phyloP scores from a whole-genome alignment of 2,329 filamentous ascomycete species.

The Pseudogymnoascus sp. region DNA sequence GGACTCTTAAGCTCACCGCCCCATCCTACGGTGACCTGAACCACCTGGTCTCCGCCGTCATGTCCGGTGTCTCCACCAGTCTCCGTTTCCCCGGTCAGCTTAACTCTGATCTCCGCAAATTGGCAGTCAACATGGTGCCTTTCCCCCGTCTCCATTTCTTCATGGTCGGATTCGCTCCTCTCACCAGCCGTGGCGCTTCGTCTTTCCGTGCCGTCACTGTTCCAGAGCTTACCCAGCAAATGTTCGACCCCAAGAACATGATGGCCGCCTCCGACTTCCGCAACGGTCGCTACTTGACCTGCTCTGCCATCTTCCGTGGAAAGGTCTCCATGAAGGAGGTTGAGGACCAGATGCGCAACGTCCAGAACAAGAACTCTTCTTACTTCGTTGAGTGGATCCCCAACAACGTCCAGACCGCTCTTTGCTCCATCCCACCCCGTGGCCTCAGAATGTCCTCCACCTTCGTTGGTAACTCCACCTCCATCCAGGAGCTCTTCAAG shows the following conservation, averaged over 20 bases:
- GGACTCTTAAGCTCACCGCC: slow-evolving; percentile 96
- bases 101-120: slow-evolving; percentile 98
- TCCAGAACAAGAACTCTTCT: slow-evolving; percentile 98
- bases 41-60: slow-evolving; percentile 98
- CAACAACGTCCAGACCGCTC: slow-evolving; percentile 99
- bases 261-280: slow-evolving; percentile 99
- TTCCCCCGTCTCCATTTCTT: slow-evolving; percentile 99
- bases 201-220: slow-evolving; percentile 97
- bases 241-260: slow-evolving; percentile 99
- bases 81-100: slow-evolving; percentile 99
- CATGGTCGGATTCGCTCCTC: slow-evolving; percentile 99
- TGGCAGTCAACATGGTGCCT: slow-evolving; percentile 99
- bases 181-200: slow-evolving; percentile 86
- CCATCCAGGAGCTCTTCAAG: slow-evolving; percentile 99
- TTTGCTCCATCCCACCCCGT: slow-evolving; percentile 96
- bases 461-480: slow-evolving; percentile 98
- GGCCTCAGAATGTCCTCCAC: slow-evolving; percentile 99
- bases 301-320: slow-evolving; percentile 99
- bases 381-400: slow-evolving; percentile 99
- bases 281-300: slow-evolving; percentile 98
- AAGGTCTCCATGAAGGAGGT: slow-evolving; percentile 99
- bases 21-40: slow-evolving; percentile 98
- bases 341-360: slow-evolving; percentile 99
- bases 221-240: slow-evolving; percentile 98
- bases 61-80: slow-evolving; percentile 98